Evolutionary conservation across 306 rosid species (phyloP).

Genomic region (Carpinus fangiana): DNA sequence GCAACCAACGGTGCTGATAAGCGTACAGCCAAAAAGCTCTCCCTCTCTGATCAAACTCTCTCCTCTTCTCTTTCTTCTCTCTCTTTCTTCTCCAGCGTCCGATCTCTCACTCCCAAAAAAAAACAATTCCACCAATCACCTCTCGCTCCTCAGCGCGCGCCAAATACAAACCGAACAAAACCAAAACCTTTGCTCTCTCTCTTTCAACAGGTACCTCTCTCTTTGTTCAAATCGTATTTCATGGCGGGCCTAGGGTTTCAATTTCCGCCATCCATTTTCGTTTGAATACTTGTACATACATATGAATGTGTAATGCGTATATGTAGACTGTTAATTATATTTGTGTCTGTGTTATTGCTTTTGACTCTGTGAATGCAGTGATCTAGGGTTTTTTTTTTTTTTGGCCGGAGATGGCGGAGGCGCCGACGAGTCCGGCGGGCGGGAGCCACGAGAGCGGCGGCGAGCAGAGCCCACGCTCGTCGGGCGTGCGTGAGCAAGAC

Average conservation of each 20-base stretch:
- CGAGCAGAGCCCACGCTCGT: conserved; percentile 67
- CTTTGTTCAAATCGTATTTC: not conserved
- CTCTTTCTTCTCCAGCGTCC: conserved; percentile 50
- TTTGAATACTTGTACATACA: not conserved
- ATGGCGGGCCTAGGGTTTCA: conserved; percentile 34
- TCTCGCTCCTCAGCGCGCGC: conserved; percentile 32
- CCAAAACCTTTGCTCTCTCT: not conserved
- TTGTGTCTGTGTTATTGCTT: not conserved
- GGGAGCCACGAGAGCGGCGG: conserved; percentile 87
- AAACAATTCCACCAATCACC: conserved; percentile 22
- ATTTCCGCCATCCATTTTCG: not conserved
- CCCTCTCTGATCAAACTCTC: conserved; percentile 4
- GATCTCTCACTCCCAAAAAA: conserved; percentile 23
- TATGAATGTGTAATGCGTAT: not conserved
- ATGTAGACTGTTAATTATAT: not conserved
- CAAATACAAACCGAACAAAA: conserved; percentile 43
- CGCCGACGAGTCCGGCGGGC: conserved; percentile 62
- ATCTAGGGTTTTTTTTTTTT: conserved; percentile 32
- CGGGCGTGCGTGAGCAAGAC: conserved; percentile 67
- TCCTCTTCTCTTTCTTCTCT: not conserved
- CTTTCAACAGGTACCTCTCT: not conserved
- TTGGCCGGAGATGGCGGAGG: conserved; percentile 58
- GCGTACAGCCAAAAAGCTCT: conserved; percentile 26
- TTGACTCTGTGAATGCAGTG: conserved; percentile 1
- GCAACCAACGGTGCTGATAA: conserved; percentile 39